Evolutionary conservation across 192 early-diverging fungal species (phyloP), one percentile per base, ranked within the genome.

Genomic region (Coemansia sp.): DNA sequence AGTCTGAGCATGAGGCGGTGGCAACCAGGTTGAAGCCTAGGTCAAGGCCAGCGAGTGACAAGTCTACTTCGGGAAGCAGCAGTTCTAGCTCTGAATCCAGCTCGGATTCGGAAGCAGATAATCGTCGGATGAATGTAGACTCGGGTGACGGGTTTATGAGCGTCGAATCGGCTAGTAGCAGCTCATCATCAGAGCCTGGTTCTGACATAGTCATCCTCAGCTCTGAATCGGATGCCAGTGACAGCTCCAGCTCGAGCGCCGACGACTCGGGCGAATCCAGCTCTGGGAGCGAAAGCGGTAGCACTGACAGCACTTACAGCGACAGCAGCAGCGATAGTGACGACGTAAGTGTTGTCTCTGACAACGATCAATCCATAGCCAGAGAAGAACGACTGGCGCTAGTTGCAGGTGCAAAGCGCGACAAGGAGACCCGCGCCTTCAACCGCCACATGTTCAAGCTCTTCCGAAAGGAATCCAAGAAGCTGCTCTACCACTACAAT

Each of bases 391-490:
- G 5, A 31, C 11, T 17, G 29, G 9, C 53, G 15, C 6, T 56
- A 31, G 53, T 29, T 0, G 29, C 59, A 15, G 71, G 60, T 13
- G 34, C 55, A 55, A 61, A 73, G 38, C 7, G 41, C 20, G n/a
- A 32, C 15, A 32, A 55, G 24, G 17, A 42, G 31, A 62, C 50
- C 9, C 9, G 65, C 15, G 8, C 27, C 19, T 15, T 56, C 53
- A 56, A 56, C 29, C 15, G 15, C 53, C 31, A 56, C 29, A 29
- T 56, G 53, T 15, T 56, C 53, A 56, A 56, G 29, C 24, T 56
- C 29, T 17, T 56, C 27, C 13, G 31, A 27, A 31, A 40, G 58
- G 12, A 1, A 31, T 12, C 29, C 24, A 31, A 31, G 24, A 24
- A 29, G 2, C 20, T 17, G 22, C 19, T 62, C 11, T 10, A 20